These are phyloP conservation scores for Coprinellus micaceus DNA, from an alignment of 768 basidiomycete species.

Conservation along the genomic window DNA sequence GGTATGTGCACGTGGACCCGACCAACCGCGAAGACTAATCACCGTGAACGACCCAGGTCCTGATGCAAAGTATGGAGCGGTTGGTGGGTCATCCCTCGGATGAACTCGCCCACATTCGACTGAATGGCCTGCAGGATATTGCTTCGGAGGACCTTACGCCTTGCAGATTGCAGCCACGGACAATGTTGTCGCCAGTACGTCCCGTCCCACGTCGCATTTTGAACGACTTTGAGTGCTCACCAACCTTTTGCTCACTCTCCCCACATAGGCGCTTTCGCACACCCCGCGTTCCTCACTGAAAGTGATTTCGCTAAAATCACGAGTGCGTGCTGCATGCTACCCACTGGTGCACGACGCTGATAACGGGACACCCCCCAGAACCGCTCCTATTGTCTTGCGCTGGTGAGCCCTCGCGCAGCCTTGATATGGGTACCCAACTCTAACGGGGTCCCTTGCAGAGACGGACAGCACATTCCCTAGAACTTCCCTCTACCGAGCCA, in stretches of 20 bases:
- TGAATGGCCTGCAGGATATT: slow-evolving; percentile 56
- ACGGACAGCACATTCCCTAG: slow-evolving; percentile 50
- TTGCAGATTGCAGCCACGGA: slow-evolving; percentile 44
- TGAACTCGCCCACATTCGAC: no score
- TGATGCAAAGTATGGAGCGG: slow-evolving; percentile 35
- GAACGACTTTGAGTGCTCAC: not conserved
- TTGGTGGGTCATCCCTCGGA: no score
- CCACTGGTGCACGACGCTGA: not conserved
- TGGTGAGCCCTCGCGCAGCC: not conserved
- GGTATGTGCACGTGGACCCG: no score
- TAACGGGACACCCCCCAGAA: not conserved
- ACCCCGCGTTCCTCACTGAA: slow-evolving; percentile 48
- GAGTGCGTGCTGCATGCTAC: slow-evolving; percentile 29
- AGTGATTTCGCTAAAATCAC: slow-evolving; percentile 44
- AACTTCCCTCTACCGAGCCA: slow-evolving; percentile 47
- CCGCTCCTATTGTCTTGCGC: not conserved
- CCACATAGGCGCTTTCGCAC: slow-evolving; percentile 56
- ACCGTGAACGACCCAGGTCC: not conserved
- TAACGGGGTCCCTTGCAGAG: slow-evolving; percentile 24
- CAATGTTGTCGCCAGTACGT: slow-evolving; percentile 37
- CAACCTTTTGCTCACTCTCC: not conserved
- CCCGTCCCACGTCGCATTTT: not conserved
- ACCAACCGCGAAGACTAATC: no score
- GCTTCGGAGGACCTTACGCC: slow-evolving; percentile 53
- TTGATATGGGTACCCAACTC: not conserved